Evolutionary conservation across 2,329 filamentous ascomycete genomes (phyloP).

Genomic region (Colletotrichum sojae): DNA sequence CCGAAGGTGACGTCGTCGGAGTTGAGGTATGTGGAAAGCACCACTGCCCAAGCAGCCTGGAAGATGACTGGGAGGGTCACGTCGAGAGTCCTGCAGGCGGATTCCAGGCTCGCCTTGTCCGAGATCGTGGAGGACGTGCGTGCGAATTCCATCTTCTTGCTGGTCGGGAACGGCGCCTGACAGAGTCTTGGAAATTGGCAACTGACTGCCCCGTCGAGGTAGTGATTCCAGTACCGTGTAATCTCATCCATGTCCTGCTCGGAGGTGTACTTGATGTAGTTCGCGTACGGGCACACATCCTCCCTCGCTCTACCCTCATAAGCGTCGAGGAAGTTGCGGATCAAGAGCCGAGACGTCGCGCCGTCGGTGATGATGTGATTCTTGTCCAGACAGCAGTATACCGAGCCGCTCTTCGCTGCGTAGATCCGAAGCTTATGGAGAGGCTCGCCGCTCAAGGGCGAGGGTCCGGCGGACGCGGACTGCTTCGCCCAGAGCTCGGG

Average conservation of each 20-base stretch:
- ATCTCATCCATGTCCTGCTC: conserved; percentile 8
- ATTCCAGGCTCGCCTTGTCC: neutral
- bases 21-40: conserved; percentile 83
- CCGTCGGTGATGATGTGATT: conserved; percentile 34
- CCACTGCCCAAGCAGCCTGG: conserved; percentile 82
- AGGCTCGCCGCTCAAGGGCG: neutral
- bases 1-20: conserved; percentile 84
- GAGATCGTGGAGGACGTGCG: neutral
- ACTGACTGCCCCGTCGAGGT: neutral
- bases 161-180: neutral
- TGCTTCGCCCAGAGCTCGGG: neutral
- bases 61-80: conserved; percentile 82
- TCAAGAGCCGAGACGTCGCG: conserved; percentile 20
- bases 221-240: conserved; percentile 7
- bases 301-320: neutral
- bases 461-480: neutral
- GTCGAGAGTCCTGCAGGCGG: conserved; percentile 52
- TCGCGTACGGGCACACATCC: conserved; percentile 1
- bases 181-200: conserved; percentile 7
- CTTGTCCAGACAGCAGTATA: conserved; percentile 25
- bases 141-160: neutral
- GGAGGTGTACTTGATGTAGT: conserved; percentile 15
- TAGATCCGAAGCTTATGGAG: conserved; percentile 12
- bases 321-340: conserved; percentile 8
- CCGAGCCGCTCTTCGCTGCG: neutral